A percentile compares a stretch with the other conserved stretches of the same genome.
Evolutionary conservation across 306 rosid species (phyloP).

Genomic region (Rubus idaeus): DNA sequence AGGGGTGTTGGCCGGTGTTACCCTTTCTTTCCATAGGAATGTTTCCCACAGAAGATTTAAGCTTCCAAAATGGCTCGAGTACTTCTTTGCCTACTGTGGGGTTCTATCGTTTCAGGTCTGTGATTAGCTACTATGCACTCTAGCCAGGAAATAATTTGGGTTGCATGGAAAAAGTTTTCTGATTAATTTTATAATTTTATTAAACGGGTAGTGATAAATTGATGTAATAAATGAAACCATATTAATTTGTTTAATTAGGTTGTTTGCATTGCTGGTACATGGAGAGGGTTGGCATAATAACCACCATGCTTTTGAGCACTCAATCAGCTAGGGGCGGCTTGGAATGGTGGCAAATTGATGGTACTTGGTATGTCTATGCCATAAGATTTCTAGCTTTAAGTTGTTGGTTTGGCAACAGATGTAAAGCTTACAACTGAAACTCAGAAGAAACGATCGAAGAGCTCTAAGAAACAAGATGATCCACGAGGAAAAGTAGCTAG

Average conservation of each 20-base stretch:
- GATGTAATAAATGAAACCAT: neutral
- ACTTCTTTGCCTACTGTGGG: conserved; percentile 75
- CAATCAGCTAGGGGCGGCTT: conserved; percentile 70
- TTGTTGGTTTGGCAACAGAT: conserved; percentile 69
- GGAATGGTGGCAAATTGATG: conserved; percentile 85
- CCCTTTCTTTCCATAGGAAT: conserved; percentile 72
- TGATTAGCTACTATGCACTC: too few relatives aligned
- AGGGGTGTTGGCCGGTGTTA: conserved; percentile 70
- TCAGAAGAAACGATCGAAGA: conserved; percentile 56
- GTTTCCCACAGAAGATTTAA: conserved; percentile 37
- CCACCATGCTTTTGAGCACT: conserved; percentile 76
- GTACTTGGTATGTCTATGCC: conserved; percentile 59
- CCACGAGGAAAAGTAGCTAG: too few relatives aligned
- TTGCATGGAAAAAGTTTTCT: too few relatives aligned
- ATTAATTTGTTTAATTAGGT: conserved; percentile 20
- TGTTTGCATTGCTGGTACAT: conserved; percentile 67
- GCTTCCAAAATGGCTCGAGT: conserved; percentile 91
- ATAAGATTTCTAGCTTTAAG: conserved; percentile 50
- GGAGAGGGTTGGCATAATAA: conserved; percentile 96
- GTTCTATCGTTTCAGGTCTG: conserved; percentile 72
- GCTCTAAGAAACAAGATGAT: too few relatives aligned
- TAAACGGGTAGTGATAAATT: too few relatives aligned
- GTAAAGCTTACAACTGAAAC: conserved; percentile 54
- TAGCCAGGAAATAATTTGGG: too few relatives aligned
- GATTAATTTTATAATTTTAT: too few relatives aligned